Percentiles rank a stretch among this genome's conserved stretches.
Evolutionary conservation across 106 monocot species (phyloP).

Genomic region (Triglochin maritima): DNA sequence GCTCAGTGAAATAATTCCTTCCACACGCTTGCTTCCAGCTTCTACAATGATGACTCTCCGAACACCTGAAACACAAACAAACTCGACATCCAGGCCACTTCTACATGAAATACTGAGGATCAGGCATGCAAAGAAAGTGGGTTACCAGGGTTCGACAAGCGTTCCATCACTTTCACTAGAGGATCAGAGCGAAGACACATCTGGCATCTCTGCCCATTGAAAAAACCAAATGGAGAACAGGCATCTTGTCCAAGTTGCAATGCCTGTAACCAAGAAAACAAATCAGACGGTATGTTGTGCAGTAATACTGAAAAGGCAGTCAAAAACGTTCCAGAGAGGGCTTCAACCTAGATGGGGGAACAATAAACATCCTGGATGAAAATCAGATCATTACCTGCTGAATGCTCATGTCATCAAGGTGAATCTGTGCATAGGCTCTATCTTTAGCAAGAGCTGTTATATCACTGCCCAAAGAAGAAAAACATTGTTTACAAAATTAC

Average conservation of each 20-base stretch:
- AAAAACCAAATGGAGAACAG: constrained; percentile 42
- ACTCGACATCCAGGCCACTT: not conserved
- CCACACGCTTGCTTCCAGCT: constrained; percentile 80
- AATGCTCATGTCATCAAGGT: constrained; percentile 31
- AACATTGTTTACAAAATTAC: not conserved
- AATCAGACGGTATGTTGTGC: not conserved
- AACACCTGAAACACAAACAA: constrained; percentile 31
- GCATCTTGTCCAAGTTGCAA: constrained; percentile 80
- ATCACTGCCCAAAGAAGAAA: constrained; percentile 50
- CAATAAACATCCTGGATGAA: not conserved
- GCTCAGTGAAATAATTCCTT: constrained; percentile 69
- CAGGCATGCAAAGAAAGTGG: not conserved
- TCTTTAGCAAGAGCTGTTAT: constrained; percentile 90
- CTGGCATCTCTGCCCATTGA: constrained; percentile 77
- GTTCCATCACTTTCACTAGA: constrained; percentile 79
- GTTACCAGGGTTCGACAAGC: constrained; percentile 75
- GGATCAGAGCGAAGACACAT: constrained; percentile 88
- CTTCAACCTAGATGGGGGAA: too few relatives aligned
- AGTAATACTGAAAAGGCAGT: not conserved
- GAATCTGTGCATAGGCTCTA: constrained; percentile 22
- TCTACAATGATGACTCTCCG: constrained; percentile 68
- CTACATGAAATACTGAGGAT: not conserved
- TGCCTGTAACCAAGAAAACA: constrained; percentile 31
- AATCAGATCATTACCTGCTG: constrained; percentile 49
- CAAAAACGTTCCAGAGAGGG: too few relatives aligned